phyloP scores from a whole-genome alignment of 139 green algal species.

The Microglena sp. region DNA sequence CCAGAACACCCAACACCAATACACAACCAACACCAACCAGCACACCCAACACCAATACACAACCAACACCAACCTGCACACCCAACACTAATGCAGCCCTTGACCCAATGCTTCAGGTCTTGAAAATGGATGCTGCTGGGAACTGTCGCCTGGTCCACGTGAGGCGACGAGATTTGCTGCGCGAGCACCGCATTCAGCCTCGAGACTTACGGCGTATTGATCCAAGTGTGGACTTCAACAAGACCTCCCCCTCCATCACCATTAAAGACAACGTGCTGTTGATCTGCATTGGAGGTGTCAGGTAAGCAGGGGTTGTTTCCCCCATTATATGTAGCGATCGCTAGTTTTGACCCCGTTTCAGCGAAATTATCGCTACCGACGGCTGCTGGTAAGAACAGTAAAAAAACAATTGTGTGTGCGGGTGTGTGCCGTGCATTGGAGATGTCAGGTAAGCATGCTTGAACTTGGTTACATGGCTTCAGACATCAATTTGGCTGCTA shows the following conservation, averaged over 20 bases:
- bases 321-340: too few species aligned
- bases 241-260: conserved; percentile 66
- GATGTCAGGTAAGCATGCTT: too few species aligned
- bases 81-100: background rate
- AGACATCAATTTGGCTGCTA: too few species aligned
- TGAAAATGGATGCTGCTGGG: conserved; percentile 55
- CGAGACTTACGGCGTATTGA: conserved; percentile 88
- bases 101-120: conserved; percentile 30
- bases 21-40: too few species aligned
- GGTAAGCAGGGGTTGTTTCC: too few species aligned
- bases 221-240: conserved; percentile 66
- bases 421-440: background rate
- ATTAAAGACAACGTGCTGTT: conserved; percentile 83
- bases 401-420: too few species aligned
- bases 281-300: conserved; percentile 76
- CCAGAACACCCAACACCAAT: too few species aligned
- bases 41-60: too few species aligned
- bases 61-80: background rate
- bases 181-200: conserved; percentile 70
- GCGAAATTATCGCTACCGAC: too few species aligned
- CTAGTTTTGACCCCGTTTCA: too few species aligned
- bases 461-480: too few species aligned
- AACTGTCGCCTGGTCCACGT: conserved; percentile 58
- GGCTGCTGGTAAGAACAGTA: too few species aligned
- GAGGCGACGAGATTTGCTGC: conserved; percentile 70